Conservation (phyloP, 2,329 filamentous ascomycete genomes). For the Pseudonectria buxi region DNA sequence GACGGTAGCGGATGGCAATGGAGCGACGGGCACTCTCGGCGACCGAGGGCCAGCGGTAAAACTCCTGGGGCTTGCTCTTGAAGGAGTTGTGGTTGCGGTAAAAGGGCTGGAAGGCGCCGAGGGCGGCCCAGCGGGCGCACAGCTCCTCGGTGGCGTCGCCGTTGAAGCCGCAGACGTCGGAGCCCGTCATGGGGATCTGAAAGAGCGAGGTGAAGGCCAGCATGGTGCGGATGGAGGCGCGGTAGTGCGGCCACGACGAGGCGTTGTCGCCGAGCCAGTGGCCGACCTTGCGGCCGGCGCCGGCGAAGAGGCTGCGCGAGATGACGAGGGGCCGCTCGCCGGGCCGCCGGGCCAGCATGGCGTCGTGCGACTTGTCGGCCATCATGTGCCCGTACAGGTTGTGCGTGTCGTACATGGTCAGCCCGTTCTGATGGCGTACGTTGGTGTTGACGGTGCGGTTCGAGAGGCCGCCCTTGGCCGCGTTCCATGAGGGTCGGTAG, state of each 20-base stretch:
- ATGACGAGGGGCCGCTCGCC: constrained; percentile 76
- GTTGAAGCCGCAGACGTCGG: constrained; percentile 73
- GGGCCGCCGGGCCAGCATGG: constrained; percentile 56
- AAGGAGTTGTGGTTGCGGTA: constrained; percentile 61
- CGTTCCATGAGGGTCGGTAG: constrained; percentile 22
- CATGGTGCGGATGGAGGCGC: constrained; percentile 70
- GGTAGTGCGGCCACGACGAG: constrained; percentile 67
- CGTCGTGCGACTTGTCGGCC: constrained; percentile 68
- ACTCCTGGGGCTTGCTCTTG: constrained; percentile 49
- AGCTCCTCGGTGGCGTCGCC: constrained; percentile 55
- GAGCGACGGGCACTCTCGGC: constrained; percentile 58
- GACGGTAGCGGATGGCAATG: constrained; percentile 65
- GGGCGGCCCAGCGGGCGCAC: constrained; percentile 61
- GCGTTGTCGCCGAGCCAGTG: constrained; percentile 79
- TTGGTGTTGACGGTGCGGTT: constrained; percentile 67
- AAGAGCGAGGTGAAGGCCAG: constrained; percentile 64
- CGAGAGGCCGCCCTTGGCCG: constrained; percentile 53
- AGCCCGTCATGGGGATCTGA: constrained; percentile 62
- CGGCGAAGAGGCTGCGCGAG: constrained; percentile 73
- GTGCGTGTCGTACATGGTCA: constrained; percentile 75
- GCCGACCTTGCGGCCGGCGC: constrained; percentile 66
- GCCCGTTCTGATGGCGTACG: constrained; percentile 67
- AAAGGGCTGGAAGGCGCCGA: constrained; percentile 66
- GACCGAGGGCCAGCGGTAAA: constrained; percentile 62
- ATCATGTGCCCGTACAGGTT: constrained; percentile 72